Evolutionary conservation across 495 filamentous ascomycete species (phyloP).

Genomic region (Talaromyces thailandensis): DNA sequence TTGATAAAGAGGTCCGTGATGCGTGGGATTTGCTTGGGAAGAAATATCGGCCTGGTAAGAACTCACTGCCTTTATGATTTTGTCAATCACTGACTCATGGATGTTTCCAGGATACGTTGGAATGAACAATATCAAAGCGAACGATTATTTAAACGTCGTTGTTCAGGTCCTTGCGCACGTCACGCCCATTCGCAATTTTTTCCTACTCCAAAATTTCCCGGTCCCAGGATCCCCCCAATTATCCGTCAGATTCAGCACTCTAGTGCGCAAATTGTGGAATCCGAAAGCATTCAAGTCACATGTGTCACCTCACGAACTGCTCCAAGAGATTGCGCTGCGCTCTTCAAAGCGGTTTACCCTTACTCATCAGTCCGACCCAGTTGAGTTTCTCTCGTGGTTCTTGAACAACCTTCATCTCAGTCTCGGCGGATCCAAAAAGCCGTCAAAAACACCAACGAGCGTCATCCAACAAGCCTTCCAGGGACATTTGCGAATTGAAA

Average conservation of each 20-base stretch:
- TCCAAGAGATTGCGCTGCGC: slow-evolving; percentile 85
- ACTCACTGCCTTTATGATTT: not conserved
- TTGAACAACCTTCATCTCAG: slow-evolving; percentile 89
- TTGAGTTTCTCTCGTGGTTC: slow-evolving; percentile 96
- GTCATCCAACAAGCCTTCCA: slow-evolving; percentile 91
- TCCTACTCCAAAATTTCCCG: slow-evolving; percentile 65
- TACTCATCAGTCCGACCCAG: slow-evolving; percentile 85
- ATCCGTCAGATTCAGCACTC: slow-evolving; percentile 72
- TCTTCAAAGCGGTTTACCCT: slow-evolving; percentile 91
- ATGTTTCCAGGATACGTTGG: slow-evolving; percentile 68
- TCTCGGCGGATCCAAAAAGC: slow-evolving; percentile 83
- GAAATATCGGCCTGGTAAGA: slow-evolving; percentile 70
- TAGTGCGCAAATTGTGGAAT: slow-evolving; percentile 98
- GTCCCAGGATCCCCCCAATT: slow-evolving; percentile 43
- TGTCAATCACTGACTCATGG: not conserved
- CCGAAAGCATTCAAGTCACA: slow-evolving; percentile 93
- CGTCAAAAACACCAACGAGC: slow-evolving; percentile 51
- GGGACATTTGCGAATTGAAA: slow-evolving; percentile 83
- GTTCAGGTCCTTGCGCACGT: slow-evolving; percentile 92
- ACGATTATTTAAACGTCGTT: slow-evolving; percentile 96
- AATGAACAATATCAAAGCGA: slow-evolving; percentile 99
- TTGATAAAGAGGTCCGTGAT: slow-evolving; percentile 69
- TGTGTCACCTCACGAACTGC: slow-evolving; percentile 92
- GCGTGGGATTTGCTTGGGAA: slow-evolving; percentile 72
- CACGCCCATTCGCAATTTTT: slow-evolving; percentile 79